These are phyloP conservation scores for Iodosphaeria phyllophila DNA, from an alignment of 2,329 filamentous ascomycete species.

Conservation along the genomic window DNA sequence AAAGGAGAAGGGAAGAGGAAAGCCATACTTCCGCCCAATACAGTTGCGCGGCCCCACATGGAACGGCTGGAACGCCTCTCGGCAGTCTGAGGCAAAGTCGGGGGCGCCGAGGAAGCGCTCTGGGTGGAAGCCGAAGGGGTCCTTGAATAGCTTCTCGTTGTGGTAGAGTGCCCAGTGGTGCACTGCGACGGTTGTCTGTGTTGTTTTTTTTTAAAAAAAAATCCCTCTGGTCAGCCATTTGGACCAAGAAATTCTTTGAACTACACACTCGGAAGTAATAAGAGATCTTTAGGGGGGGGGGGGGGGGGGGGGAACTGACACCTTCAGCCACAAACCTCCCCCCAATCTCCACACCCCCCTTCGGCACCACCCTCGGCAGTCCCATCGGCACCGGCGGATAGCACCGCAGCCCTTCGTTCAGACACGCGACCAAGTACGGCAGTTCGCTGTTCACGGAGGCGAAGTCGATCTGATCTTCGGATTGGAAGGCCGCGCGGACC, in stretches of 20 bases:
- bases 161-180: constrained; percentile 19
- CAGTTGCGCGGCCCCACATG: constrained; percentile 19
- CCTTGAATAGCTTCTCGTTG: constrained; percentile 16
- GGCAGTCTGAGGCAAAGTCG: constrained; percentile 14
- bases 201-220: too few species aligned
- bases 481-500: constrained; percentile 17
- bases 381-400: constrained; percentile 17
- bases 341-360: constrained; percentile 9
- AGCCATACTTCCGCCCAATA: constrained; percentile 19
- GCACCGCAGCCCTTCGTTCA: constrained; percentile 22
- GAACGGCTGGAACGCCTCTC: constrained; percentile 18
- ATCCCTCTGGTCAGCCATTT: too few species aligned
- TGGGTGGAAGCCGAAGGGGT: constrained; percentile 18
- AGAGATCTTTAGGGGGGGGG: constrained; percentile 6
- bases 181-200: constrained; percentile 17
- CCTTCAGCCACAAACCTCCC: constrained; percentile 10
- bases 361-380: constrained; percentile 8
- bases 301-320: too few species aligned
- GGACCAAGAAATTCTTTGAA: too few species aligned
- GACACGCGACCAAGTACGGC: constrained; percentile 20
- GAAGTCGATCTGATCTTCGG: constrained; percentile 20
- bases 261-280: too few species aligned
- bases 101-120: constrained; percentile 17
- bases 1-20: background rate
- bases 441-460: constrained; percentile 14